Evolutionary conservation across 805 yeast genomes (phyloP).

Genomic region (Pichia cephalocereana): DNA sequence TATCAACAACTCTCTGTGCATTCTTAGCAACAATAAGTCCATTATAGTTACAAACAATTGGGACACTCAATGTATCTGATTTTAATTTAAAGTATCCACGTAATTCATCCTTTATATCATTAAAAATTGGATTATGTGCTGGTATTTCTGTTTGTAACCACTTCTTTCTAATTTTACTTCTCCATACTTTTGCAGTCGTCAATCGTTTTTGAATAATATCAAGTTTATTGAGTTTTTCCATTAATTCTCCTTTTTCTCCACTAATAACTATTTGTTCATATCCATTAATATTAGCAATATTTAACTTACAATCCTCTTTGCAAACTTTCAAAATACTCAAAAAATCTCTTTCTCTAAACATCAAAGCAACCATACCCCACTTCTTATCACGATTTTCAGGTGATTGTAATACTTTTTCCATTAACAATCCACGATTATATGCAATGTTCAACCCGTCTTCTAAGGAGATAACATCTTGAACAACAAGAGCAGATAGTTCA

Average conservation of each 20-base stretch:
- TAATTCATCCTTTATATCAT: constrained; percentile 20
- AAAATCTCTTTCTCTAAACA: constrained; percentile 20
- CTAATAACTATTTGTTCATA: constrained; percentile 28
- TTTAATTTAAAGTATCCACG: constrained; percentile 7
- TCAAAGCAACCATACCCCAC: constrained; percentile 28
- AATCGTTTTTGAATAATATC: constrained; percentile 9
- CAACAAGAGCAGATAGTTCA: constrained; percentile 23
- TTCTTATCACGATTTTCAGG: constrained; percentile 10
- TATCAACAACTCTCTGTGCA: constrained; percentile 16
- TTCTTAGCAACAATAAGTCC: constrained; percentile 15
- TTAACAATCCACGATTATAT: constrained; percentile 22
- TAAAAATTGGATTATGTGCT: constrained; percentile 26
- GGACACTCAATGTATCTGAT: constrained; percentile 14
- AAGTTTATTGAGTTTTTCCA: constrained; percentile 10
- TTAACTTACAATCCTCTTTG: constrained; percentile 10
- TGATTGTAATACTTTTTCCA: constrained; percentile 20
- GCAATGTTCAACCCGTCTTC: constrained; percentile 20
- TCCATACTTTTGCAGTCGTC: constrained; percentile 14
- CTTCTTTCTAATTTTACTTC: constrained; percentile 18
- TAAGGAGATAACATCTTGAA: constrained; percentile 20
- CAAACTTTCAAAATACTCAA: constrained; percentile 12
- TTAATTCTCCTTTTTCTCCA: constrained; percentile 17
- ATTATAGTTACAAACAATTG: constrained; percentile 23
- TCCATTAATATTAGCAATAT: constrained; percentile 26
- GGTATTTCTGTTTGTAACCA: constrained; percentile 25